Evolutionary conservation across 345 rosid genomes (phyloP).

Genomic region (Firmiana major): DNA sequence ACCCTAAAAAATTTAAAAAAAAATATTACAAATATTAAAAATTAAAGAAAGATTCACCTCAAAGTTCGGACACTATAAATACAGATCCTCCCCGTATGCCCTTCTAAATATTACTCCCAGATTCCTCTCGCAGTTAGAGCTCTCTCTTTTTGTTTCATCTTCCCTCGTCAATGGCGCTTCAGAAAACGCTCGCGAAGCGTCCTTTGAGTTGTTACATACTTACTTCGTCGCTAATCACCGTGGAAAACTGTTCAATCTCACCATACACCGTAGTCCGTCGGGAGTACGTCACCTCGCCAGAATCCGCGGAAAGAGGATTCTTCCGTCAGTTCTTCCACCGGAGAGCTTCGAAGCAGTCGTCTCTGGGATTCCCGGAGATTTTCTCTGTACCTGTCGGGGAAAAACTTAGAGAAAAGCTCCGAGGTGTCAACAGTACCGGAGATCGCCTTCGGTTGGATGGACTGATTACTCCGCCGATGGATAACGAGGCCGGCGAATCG

Average conservation of each 20-base stretch:
- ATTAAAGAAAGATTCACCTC: slow-evolving; percentile 19
- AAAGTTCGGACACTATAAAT: slow-evolving; percentile 34
- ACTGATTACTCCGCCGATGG: background rate
- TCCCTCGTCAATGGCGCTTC: slow-evolving; percentile 49
- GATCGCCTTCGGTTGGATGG: slow-evolving; percentile 27
- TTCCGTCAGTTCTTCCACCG: slow-evolving; percentile 47
- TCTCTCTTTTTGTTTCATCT: no score
- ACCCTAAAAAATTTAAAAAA: no score
- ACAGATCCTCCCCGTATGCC: background rate
- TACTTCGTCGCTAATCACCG: slow-evolving; percentile 18
- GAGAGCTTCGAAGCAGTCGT: slow-evolving; percentile 20
- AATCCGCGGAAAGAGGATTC: slow-evolving; percentile 28
- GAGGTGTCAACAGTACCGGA: slow-evolving; percentile 18
- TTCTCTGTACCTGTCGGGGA: slow-evolving; percentile 49
- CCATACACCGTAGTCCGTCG: slow-evolving; percentile 10
- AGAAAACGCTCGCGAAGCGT: slow-evolving; percentile 37
- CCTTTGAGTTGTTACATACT: slow-evolving; percentile 22
- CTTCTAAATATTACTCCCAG: background rate
- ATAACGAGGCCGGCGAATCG: slow-evolving; percentile 2
- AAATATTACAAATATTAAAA: no score
- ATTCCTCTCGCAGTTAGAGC: background rate
- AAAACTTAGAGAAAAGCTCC: slow-evolving; percentile 45
- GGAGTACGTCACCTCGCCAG: slow-evolving; percentile 41
- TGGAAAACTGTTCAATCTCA: slow-evolving; percentile 17
- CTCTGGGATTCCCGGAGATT: slow-evolving; percentile 13